Percentiles rank a stretch among this genome's conserved stretches.
phyloP scores from a whole-genome alignment of 1,139 yeast genomes.

The Geotrichum reessii region DNA sequence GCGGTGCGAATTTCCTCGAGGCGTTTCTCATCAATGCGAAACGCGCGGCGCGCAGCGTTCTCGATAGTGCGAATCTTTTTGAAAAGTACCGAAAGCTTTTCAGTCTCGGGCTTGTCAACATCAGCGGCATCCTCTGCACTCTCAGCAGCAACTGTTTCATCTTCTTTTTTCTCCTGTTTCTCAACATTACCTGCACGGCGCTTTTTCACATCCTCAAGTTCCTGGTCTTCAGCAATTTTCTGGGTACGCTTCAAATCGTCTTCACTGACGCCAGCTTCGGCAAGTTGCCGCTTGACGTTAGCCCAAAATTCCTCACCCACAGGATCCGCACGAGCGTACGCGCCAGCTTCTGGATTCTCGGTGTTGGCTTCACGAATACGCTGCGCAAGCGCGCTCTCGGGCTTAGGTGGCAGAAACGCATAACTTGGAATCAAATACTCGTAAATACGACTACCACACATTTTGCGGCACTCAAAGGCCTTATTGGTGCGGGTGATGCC shows the following conservation, averaged over 20 bases:
- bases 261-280: conserved; percentile 31
- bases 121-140: conserved; percentile 28
- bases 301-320: conserved; percentile 77
- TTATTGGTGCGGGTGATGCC: conserved; percentile 86
- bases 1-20: conserved; percentile 60
- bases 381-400: conserved; percentile 56
- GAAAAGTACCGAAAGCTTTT: conserved; percentile 38
- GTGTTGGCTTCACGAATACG: conserved; percentile 50
- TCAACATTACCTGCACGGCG: conserved; percentile 26
- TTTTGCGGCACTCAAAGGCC: conserved; percentile 88
- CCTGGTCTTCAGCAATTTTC: conserved; percentile 33
- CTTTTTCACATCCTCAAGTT: conserved; percentile 21
- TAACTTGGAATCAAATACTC: conserved; percentile 91
- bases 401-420: conserved; percentile 85
- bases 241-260: conserved; percentile 37
- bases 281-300: conserved; percentile 37
- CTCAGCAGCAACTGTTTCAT: conserved; percentile 25
- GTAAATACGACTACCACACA: conserved; percentile 90
- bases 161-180: conserved; percentile 6
- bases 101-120: conserved; percentile 32
- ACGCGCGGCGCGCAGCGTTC: conserved; percentile 61
- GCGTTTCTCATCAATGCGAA: conserved; percentile 57
- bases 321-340: conserved; percentile 51
- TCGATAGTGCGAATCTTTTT: conserved; percentile 61
- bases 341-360: conserved; percentile 44